These are phyloP conservation scores for Phytophthora crassamura DNA, from an alignment of 352 stramenopile species.

Conservation along the genomic window DNA sequence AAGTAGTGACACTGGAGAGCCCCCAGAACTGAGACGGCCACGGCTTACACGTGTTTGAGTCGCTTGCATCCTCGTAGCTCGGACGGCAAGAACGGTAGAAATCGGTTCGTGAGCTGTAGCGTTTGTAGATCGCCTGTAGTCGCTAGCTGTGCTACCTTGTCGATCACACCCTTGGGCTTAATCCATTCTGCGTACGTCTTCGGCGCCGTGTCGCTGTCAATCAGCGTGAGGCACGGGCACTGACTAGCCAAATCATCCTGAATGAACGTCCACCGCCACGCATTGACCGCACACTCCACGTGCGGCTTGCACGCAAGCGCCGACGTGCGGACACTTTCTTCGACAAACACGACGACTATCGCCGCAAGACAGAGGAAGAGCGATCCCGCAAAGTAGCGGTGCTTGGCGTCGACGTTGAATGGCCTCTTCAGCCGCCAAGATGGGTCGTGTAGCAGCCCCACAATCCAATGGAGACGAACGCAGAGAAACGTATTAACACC, in stretches of 20 bases:
- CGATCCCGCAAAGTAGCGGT: conserved; percentile 12
- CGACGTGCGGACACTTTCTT: too few species aligned
- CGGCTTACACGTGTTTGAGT: conserved; percentile 39
- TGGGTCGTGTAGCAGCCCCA: neutral
- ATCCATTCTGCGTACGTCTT: conserved; percentile 41
- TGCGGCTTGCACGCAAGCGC: conserved; percentile 4
- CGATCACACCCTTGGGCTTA: conserved; percentile 22
- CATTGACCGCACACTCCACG: conserved; percentile 30
- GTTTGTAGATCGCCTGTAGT: conserved; percentile 30
- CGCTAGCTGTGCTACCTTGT: conserved; percentile 31
- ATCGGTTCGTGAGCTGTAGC: conserved; percentile 37
- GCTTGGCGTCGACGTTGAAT: conserved; percentile 10
- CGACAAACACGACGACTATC: conserved; percentile 14
- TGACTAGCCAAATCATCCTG: conserved; percentile 15
- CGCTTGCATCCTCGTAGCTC: conserved; percentile 27
- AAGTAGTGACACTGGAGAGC: too few species aligned
- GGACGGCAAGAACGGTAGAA: conserved; percentile 30
- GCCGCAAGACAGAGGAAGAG: conserved; percentile 20
- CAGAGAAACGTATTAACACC: conserved; percentile 32
- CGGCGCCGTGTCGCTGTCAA: too few species aligned
- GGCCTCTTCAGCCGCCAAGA: neutral
- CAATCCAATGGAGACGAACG: conserved; percentile 17
- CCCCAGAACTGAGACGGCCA: neutral
- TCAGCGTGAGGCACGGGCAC: conserved; percentile 50
- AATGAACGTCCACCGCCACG: conserved; percentile 26